phyloP scores from a whole-genome alignment of 352 stramenopile genomes.

The Elongisporangium senticosum region DNA sequence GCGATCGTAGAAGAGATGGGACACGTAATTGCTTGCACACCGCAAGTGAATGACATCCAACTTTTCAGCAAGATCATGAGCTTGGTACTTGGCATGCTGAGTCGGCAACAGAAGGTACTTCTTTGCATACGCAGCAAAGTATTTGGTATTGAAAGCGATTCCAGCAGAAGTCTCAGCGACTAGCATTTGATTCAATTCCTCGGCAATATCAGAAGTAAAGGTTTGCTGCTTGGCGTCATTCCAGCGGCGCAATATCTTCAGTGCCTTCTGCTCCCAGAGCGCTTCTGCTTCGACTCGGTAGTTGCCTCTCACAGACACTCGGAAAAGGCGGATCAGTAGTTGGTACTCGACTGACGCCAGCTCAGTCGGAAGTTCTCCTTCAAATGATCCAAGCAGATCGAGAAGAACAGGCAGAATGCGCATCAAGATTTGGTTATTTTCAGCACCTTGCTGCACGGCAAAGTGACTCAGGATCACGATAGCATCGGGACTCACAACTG shows the following conservation, averaged over 20 bases:
- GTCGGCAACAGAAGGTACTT: conserved; percentile 42
- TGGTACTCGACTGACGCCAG: conserved; percentile 49
- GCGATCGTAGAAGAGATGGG: conserved; percentile 35
- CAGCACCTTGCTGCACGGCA: conserved; percentile 30
- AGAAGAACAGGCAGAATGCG: conserved; percentile 57
- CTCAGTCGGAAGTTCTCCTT: conserved; percentile 31
- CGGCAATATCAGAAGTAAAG: conserved; percentile 46
- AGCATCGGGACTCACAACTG: conserved; percentile 59
- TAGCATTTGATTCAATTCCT: conserved; percentile 45
- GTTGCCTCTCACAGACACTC: conserved; percentile 42
- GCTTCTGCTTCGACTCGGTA: conserved; percentile 40
- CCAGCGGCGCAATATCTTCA: conserved; percentile 38
- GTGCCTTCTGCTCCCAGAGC: conserved; percentile 42
- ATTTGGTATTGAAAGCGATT: conserved; percentile 37
- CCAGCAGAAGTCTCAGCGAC: conserved; percentile 19
- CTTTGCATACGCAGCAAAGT: conserved; percentile 44
- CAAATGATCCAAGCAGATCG: conserved; percentile 47
- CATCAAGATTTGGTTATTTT: conserved; percentile 41
- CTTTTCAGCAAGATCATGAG: conserved; percentile 31
- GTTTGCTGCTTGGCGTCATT: conserved; percentile 16
- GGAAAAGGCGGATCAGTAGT: conserved; percentile 52
- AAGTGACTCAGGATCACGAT: conserved; percentile 74
- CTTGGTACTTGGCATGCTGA: conserved; percentile 20
- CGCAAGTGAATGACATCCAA: conserved; percentile 46
- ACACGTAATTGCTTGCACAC: conserved; percentile 12